Percentiles rank a stretch among this genome's conserved stretches.
Evolutionary conservation across 345 rosid genomes (phyloP).

Genomic region (Clausena lansium): DNA sequence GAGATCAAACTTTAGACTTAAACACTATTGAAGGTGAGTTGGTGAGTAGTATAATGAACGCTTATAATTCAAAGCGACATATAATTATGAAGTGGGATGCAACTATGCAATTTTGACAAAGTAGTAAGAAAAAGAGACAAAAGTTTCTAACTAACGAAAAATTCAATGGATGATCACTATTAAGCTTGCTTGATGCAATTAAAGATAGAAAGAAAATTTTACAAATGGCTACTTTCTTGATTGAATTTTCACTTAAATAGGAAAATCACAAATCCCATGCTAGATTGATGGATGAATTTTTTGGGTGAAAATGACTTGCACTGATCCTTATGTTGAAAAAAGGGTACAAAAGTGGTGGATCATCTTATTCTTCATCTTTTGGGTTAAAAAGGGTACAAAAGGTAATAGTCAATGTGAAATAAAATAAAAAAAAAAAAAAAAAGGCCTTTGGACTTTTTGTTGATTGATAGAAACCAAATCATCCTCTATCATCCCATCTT

Average conservation of each 20-base stretch:
- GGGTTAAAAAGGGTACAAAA: not conserved
- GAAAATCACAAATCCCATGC: not conserved
- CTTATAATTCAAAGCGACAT: not conserved
- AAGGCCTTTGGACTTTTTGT: not conserved
- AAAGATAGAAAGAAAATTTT: not conserved
- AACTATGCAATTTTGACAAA: not conserved
- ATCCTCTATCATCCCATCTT: conserved; percentile 12
- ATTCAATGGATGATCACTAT: not conserved
- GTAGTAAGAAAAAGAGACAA: not conserved
- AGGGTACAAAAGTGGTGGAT: not conserved
- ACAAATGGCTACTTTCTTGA: not conserved
- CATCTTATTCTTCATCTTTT: not conserved
- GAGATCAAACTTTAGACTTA: not conserved
- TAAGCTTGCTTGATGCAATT: not conserved
- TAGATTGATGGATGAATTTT: not conserved
- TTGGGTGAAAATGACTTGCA: not conserved
- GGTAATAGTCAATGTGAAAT: not conserved
- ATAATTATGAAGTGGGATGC: not conserved
- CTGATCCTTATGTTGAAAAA: not conserved
- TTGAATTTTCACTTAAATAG: not conserved
- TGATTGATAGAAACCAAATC: conserved; percentile 18
- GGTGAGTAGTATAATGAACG: not conserved
- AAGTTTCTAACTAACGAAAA: not conserved
- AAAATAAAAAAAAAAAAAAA: no score
- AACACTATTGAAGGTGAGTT: not conserved